phyloP scores from a whole-genome alignment of 192 early-diverging fungal species.

The Linnemannia hyalina region DNA sequence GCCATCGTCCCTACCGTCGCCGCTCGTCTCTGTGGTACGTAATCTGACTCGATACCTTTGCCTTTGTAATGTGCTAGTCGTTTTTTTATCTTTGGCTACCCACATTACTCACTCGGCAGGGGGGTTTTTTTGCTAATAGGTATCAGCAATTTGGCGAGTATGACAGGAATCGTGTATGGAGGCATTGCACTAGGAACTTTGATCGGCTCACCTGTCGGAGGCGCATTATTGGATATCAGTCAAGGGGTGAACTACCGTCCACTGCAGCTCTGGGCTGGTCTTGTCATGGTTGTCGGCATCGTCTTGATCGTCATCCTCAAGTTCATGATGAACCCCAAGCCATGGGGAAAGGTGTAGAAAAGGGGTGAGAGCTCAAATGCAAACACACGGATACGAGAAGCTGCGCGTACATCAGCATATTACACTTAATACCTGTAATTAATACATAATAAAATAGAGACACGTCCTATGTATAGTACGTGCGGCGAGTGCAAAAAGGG shows the following conservation, averaged over 20 bases:
- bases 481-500: too few relatives aligned
- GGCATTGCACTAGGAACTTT: slow-evolving; percentile 65
- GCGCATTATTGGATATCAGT: slow-evolving; percentile 63
- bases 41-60: not conserved
- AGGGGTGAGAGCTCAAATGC: not conserved
- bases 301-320: slow-evolving; percentile 27
- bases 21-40: slow-evolving; percentile 60
- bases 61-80: too few relatives aligned
- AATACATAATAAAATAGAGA: not conserved
- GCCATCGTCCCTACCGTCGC: slow-evolving; percentile 67
- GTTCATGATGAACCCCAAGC: slow-evolving; percentile 40
- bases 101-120: not conserved
- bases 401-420: not conserved
- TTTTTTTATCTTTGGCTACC: not conserved
- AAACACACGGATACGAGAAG: not conserved
- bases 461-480: too few relatives aligned
- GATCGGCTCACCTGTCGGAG: slow-evolving; percentile 63
- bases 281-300: slow-evolving; percentile 29
- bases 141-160: slow-evolving; percentile 66
- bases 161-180: slow-evolving; percentile 67
- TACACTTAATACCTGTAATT: not conserved
- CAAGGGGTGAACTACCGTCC: slow-evolving; percentile 28
- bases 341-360: slow-evolving; percentile 33
- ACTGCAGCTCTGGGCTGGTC: slow-evolving; percentile 34
- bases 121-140: slow-evolving; percentile 23